Evolutionary conservation across 805 yeast species (phyloP), one percentile per base, ranked within the genome.

Genomic region (Candida lessepsii): DNA sequence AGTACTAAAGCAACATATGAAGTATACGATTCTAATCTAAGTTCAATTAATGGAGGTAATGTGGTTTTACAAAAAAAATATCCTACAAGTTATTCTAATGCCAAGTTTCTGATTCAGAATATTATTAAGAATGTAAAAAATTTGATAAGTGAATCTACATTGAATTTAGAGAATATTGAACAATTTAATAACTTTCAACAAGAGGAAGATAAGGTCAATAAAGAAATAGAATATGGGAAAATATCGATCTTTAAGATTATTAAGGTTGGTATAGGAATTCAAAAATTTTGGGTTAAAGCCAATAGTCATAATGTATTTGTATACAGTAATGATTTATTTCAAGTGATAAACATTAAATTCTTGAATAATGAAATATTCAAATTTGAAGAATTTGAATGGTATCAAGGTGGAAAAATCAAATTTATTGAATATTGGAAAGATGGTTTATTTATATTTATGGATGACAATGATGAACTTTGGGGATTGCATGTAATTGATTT

Each of bases 241-340:
- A 18, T 65, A 8, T 43, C 61, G 1, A 48, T 68, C 2, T 52
- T 49, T 40, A 66, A 63, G 35, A 49, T 64, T 5, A 51, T 69
- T 31, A 66, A 65, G 45, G 52, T 67, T 20, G 56, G 60, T 9
- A 57, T 62, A 16, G 64, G 63, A 1, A 47, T 65, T 9, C 39
- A 49, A 4, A 43, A 56, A 11, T 64, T 50, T 37, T 69, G 73
- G 73, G 46, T 67, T 29, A 63, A 66, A 36, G 54, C 58, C 18
- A 64, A 66, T 44, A 65, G 72, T 26, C 71, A 67, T 43, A 62
- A 61, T 45, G 47, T 70, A 38, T 51, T 67, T 11, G 50, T 67
- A 11, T 57, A 50, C 47, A 67, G 58, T 38, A 49, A 52, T 15
- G 45, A 48, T 30, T 45, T 40, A 16, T 44, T 69, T 21, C 74